phyloP scores from a whole-genome alignment of 768 basidiomycete genomes.

The Leucocoprinus birnbaumii region DNA sequence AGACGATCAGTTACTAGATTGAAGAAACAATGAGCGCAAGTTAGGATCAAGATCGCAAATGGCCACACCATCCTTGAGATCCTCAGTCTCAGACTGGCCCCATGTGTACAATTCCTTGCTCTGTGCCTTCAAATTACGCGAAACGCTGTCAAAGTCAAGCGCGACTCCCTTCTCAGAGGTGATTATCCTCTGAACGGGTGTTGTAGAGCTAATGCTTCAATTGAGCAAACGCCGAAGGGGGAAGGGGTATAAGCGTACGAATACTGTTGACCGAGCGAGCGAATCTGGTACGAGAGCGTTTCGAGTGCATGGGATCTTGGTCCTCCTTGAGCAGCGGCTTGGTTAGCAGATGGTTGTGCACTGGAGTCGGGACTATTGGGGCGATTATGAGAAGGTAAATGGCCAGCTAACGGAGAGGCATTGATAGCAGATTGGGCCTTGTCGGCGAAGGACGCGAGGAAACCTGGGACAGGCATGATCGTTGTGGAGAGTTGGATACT shows the following conservation, averaged over 20 bases:
- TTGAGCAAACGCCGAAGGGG: conserved; percentile 11
- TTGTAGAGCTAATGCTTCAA: conserved; percentile 40
- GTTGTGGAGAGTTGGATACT: conserved; percentile 12
- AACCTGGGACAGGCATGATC: conserved; percentile 57
- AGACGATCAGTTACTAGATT: conserved; percentile 71
- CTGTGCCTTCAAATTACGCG: conserved; percentile 64
- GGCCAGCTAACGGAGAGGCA: conserved; percentile 54
- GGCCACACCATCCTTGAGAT: conserved; percentile 71
- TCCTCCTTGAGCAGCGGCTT: conserved; percentile 38
- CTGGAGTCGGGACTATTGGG: conserved; percentile 34
- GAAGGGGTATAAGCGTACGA: conserved; percentile 47
- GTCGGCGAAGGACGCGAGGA: conserved; percentile 67
- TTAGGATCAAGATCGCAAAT: conserved; percentile 6
- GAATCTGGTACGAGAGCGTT: conserved; percentile 67
- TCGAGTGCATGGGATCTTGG: conserved; percentile 57
- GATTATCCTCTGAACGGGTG: conserved; percentile 75
- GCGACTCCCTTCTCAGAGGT: conserved; percentile 77
- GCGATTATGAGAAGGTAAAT: conserved; percentile 38
- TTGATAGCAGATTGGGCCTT: conserved; percentile 75
- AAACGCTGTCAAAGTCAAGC: conserved; percentile 66
- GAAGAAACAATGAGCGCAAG: conserved; percentile 8
- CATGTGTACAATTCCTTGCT: conserved; percentile 86
- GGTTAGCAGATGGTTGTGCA: conserved; percentile 38
- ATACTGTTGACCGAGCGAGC: conserved; percentile 74
- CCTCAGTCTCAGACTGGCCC: conserved; percentile 70